Conservation (phyloP, 225 moss, liverwort and hornwort genomes). For the Pseudoscleropodium purum region DNA sequence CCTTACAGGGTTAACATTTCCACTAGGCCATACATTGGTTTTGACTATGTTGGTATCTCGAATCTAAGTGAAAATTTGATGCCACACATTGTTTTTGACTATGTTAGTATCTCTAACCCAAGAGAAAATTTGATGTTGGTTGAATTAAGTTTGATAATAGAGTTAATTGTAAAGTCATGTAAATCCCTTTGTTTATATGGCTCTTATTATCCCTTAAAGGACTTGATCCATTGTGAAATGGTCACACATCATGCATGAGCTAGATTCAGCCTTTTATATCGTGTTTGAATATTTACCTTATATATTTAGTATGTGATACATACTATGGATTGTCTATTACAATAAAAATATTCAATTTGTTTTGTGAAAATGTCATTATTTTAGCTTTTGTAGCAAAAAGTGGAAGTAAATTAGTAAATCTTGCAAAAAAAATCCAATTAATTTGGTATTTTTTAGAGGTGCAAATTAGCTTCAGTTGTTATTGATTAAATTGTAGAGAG, state of each 20-base stretch:
- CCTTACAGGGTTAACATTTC: no score
- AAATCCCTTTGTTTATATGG: background rate
- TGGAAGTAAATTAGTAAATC: background rate
- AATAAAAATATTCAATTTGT: no score
- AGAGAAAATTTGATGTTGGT: background rate
- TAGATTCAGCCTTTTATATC: background rate
- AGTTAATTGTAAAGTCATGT: background rate
- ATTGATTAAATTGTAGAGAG: no score
- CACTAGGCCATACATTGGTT: no score
- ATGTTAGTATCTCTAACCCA: background rate
- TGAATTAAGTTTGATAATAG: background rate
- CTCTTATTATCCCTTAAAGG: background rate
- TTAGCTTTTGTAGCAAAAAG: background rate
- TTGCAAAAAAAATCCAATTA: background rate
- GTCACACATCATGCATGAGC: background rate
- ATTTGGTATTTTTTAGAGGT: background rate
- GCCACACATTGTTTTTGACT: no score
- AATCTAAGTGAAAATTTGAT: no score
- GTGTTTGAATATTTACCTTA: background rate
- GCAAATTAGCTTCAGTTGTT: background rate
- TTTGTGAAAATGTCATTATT: no score
- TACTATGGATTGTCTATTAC: background rate
- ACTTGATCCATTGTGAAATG: background rate
- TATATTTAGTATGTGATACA: background rate
- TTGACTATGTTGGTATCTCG: no score